Evolutionary conservation across 352 stramenopile genomes (phyloP).

Genomic region (Pythium plurisporium): DNA sequence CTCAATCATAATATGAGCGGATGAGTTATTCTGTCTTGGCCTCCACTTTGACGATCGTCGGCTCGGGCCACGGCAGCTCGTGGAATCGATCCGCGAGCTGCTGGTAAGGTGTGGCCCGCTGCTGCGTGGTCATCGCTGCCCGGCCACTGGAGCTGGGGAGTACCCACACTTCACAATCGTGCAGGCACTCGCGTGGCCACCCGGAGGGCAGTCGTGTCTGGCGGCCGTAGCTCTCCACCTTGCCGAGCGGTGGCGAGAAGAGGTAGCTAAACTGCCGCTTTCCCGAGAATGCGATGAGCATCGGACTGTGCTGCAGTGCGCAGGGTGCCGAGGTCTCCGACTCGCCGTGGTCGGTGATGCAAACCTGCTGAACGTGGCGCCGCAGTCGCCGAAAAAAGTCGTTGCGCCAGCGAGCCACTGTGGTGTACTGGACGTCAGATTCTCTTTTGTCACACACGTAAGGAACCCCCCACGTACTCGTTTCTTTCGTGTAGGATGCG

Average conservation of each 20-base stretch:
- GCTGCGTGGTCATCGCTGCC: conserved; percentile 70
- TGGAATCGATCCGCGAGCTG: conserved; percentile 61
- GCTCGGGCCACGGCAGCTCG: conserved; percentile 41
- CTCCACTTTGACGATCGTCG: background rate
- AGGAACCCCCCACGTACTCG: conserved; percentile 58
- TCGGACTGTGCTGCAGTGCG: conserved; percentile 39
- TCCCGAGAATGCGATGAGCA: conserved; percentile 81
- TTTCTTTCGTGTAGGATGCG: conserved; percentile 64
- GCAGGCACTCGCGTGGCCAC: conserved; percentile 60
- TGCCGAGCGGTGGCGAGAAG: conserved; percentile 67
- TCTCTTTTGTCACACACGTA: too few species aligned
- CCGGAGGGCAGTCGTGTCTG: conserved; percentile 54
- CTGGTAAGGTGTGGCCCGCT: conserved; percentile 65
- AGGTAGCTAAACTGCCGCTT: conserved; percentile 86
- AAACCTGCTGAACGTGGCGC: conserved; percentile 51
- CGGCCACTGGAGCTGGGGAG: conserved; percentile 79
- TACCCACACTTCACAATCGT: conserved; percentile 76
- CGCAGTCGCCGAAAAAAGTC: conserved; percentile 40
- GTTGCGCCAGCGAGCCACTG: conserved; percentile 15
- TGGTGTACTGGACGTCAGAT: background rate
- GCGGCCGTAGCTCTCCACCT: conserved; percentile 52
- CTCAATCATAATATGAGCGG: background rate
- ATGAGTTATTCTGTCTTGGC: background rate
- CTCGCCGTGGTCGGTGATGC: conserved; percentile 27
- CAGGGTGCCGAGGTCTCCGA: conserved; percentile 20